Evolutionary conservation across 495 filamentous ascomycete genomes (phyloP).

Genomic region (Penicillium bovifimosum): DNA sequence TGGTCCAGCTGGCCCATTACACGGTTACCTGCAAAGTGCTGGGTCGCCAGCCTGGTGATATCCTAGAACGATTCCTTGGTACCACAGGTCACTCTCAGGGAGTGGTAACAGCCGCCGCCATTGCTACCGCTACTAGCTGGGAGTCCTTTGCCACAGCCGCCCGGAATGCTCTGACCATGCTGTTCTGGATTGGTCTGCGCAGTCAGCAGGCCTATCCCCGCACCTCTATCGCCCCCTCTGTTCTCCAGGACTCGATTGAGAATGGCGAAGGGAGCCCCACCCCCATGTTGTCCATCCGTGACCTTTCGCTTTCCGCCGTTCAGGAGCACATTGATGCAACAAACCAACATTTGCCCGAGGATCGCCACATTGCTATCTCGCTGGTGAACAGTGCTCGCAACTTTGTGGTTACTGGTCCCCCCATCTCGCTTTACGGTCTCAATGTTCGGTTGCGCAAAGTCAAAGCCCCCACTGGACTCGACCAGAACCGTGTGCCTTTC

Average conservation of each 20-base stretch:
- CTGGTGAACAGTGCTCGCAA: slow-evolving; percentile 95
- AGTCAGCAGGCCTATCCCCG: slow-evolving; percentile 96
- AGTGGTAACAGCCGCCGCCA: slow-evolving; percentile 87
- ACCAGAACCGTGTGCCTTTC: slow-evolving; percentile 91
- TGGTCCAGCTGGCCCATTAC: slow-evolving; percentile 93
- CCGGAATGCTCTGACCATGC: slow-evolving; percentile 73
- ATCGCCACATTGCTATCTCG: slow-evolving; percentile 91
- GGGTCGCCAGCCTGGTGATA: slow-evolving; percentile 77
- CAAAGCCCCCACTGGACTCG: slow-evolving; percentile 91
- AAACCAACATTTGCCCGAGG: slow-evolving; percentile 87
- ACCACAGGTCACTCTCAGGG: slow-evolving; percentile 97
- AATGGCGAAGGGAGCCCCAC: slow-evolving; percentile 91
- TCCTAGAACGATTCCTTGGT: slow-evolving; percentile 74
- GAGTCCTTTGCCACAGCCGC: slow-evolving; percentile 76
- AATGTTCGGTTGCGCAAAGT: slow-evolving; percentile 92
- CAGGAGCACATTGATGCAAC: slow-evolving; percentile 94
- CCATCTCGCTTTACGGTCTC: slow-evolving; percentile 90
- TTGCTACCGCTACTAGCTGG: slow-evolving; percentile 83
- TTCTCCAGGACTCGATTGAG: slow-evolving; percentile 90
- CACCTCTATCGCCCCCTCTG: slow-evolving; percentile 85
- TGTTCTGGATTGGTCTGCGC: slow-evolving; percentile 99
- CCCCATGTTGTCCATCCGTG: slow-evolving; percentile 95
- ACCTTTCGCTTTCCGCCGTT: slow-evolving; percentile 75
- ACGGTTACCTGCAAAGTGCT: slow-evolving; percentile 85
- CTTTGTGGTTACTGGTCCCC: slow-evolving; percentile 93